Base-by-base conservation (phyloP, 2,329 filamentous ascomycete species). In the Bisporella sp. region DNA sequence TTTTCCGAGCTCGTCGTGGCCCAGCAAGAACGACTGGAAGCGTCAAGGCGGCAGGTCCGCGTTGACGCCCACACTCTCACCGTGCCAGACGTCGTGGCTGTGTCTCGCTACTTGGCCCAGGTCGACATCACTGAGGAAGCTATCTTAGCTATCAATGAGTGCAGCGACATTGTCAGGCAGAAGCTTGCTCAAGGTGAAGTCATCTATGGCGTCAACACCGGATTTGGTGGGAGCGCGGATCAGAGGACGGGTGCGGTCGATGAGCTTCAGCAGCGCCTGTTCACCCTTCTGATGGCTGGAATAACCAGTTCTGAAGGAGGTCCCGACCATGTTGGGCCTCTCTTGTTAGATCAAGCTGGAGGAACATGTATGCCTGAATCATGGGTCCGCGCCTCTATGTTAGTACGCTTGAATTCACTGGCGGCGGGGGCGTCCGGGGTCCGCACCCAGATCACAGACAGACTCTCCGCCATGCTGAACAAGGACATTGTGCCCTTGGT, bases 401-500 rank as follows among this genome's bases (percentile, higher is more conserved):
- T 42, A 21, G 28, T 42, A n/a, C 11, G 41, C 2, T n/a, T 8
- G 12, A 42, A 42, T 29, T 42, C 41, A 8, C 21, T 42, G 9
- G 13, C 13, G 21, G 8, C 11, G 8, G 41, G 41, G 21, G 8
- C 12, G 12, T 42, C 41, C 13, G 41, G 9, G 8, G 41, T 42
- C 29, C 11, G 41, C 21, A 3, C 4, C 12, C 8, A 8, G 8
- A 8, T 42, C 8, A 29, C 29, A 8, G 41, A 42, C 9, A 8
- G 9, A 42, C 41, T 42, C 8, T 8, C 21, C 13, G 41, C 12
- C 11, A 8, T 42, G 12, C 13, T 42, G 28, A 29, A 21, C 21
- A 9, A 42, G 13, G 45, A 52, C 8, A 32, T 57, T 9, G 73
- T 71, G 0, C 78, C 78, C 0, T 54, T 78, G 12, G 68, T 81